These are phyloP conservation scores for Fusarium keratoplasticum DNA, from an alignment of 2,329 filamentous ascomycete species.

Conservation along the genomic window DNA sequence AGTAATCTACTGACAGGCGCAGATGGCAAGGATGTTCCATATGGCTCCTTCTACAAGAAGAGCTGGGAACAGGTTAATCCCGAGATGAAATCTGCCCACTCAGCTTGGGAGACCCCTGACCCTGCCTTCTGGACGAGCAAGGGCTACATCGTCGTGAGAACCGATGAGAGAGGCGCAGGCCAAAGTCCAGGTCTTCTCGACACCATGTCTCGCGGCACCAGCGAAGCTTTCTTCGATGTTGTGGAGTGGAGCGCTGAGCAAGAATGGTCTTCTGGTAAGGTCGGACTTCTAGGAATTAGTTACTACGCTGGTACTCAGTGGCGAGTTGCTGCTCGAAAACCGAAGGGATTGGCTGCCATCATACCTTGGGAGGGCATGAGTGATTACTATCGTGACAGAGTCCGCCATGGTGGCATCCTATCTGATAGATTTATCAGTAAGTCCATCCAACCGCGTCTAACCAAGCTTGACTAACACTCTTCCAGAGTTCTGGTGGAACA, in stretches of 20 bases:
- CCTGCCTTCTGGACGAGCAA: conserved; percentile 2
- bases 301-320: conserved; percentile 59
- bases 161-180: conserved; percentile 6
- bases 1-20: background rate
- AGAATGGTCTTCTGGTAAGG: conserved; percentile 58
- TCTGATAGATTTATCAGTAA: background rate
- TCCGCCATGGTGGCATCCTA: conserved; percentile 5
- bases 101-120: conserved; percentile 7
- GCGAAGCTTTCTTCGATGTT: background rate
- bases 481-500: conserved; percentile 2
- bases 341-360: conserved; percentile 58
- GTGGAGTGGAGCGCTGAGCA: conserved; percentile 9
- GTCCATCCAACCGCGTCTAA: background rate
- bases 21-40: background rate
- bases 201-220: background rate
- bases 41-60: background rate
- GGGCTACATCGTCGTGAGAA: conserved; percentile 5
- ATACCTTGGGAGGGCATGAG: conserved; percentile 45
- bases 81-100: background rate
- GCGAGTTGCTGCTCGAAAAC: conserved; percentile 58
- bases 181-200: conserved; percentile 1
- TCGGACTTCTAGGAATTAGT: conserved; percentile 59
- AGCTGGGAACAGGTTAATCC: background rate
- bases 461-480: background rate
- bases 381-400: background rate